Conservation (phyloP, 2,329 filamentous ascomycete species). For the Davidsoniella neocaledoniae region DNA sequence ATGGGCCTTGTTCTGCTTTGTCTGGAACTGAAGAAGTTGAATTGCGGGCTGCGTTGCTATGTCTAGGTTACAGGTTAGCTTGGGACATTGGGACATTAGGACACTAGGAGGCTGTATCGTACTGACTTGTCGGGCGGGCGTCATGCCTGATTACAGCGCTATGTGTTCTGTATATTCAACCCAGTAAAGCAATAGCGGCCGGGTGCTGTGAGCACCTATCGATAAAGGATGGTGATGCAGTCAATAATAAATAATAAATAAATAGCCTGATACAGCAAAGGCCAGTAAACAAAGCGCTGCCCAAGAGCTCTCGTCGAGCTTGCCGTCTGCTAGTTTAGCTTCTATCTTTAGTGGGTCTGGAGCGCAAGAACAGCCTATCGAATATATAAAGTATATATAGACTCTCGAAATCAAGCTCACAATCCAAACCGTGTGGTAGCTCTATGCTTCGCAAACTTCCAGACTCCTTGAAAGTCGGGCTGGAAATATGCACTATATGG, state of each 20-base stretch:
- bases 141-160: too few relatives aligned
- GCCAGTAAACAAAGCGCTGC: constrained; percentile 1
- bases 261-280: constrained; percentile 10
- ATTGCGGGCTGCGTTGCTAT: neutral
- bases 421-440: too few relatives aligned
- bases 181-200: too few relatives aligned
- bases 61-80: neutral
- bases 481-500: neutral
- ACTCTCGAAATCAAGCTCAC: too few relatives aligned
- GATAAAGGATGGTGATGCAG: constrained; percentile 1
- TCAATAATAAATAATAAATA: constrained; percentile 12
- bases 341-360: neutral
- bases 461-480: neutral
- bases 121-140: too few relatives aligned
- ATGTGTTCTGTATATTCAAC: too few relatives aligned
- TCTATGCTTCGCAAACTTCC: too few relatives aligned
- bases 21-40: neutral
- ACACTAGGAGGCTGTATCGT: too few relatives aligned
- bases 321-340: neutral
- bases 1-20: neutral
- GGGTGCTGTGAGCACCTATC: too few relatives aligned
- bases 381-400: too few relatives aligned
- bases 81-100: too few relatives aligned
- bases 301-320: neutral
- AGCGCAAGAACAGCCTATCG: neutral